A percentile compares a stretch with the other conserved stretches of the same genome.
These are phyloP conservation scores for Hericium coralloides DNA, from an alignment of 768 basidiomycete species.

Conservation along the genomic window DNA sequence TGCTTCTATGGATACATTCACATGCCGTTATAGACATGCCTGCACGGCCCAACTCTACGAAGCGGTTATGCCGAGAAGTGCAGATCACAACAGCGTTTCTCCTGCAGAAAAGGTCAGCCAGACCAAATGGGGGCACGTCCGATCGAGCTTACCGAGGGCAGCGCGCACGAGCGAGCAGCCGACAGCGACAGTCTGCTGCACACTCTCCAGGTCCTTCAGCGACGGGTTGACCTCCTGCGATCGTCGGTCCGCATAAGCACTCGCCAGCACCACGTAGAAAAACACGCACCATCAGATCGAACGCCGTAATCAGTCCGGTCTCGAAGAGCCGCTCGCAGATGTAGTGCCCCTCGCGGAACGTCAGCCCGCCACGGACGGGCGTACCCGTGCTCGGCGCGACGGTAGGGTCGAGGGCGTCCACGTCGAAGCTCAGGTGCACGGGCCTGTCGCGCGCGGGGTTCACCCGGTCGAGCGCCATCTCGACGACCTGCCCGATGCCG, in stretches of 20 bases:
- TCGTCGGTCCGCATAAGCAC: not conserved
- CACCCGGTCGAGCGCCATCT: constrained; percentile 93
- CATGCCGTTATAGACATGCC: not conserved
- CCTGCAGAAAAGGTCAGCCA: constrained; percentile 5
- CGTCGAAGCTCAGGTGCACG: constrained; percentile 95
- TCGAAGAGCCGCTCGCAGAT: constrained; percentile 90
- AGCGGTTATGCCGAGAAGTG: no score
- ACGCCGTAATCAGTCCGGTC: constrained; percentile 83
- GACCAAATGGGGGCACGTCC: not conserved
- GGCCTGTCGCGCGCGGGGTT: constrained; percentile 78
- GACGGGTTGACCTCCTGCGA: constrained; percentile 94
- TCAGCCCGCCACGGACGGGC: constrained; percentile 89
- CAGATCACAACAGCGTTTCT: constrained; percentile 18
- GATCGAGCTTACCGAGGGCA: constrained; percentile 56
- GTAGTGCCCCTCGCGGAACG: constrained; percentile 98
- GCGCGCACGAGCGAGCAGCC: constrained; percentile 81
- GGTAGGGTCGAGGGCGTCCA: constrained; percentile 87
- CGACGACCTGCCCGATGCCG: constrained; percentile 90
- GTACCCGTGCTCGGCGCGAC: constrained; percentile 95
- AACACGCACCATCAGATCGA: constrained; percentile 82
- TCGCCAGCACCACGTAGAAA: not conserved
- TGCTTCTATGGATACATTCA: not conserved
- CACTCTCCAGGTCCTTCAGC: constrained; percentile 64
- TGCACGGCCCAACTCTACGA: no score
- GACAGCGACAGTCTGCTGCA: constrained; percentile 81